A percentile compares a stretch with the other conserved stretches of the same genome.
Evolutionary conservation across 768 basidiomycete genomes (phyloP).

Genomic region (Lentinus brumalis): DNA sequence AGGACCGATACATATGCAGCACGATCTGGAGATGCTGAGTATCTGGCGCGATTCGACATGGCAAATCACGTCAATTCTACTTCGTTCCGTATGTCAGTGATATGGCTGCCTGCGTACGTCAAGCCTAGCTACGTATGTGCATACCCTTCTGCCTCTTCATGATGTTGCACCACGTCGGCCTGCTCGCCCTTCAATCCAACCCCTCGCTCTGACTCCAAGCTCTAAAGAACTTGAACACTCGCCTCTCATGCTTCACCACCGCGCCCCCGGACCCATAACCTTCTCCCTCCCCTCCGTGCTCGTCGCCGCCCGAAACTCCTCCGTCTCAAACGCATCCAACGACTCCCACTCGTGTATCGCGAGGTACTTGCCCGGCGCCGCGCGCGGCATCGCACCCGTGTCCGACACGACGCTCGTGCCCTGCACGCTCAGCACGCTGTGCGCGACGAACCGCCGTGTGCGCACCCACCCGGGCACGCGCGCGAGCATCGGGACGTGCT

Average conservation of each 20-base stretch:
- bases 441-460: constrained; percentile 42
- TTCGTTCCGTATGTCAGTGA: no score
- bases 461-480: constrained; percentile 44
- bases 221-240: constrained; percentile 26
- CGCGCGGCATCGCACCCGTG: constrained; percentile 9
- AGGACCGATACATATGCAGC: no score
- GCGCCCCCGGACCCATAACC: constrained; percentile 37
- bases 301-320: constrained; percentile 26
- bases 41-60: no score
- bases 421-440: constrained; percentile 14
- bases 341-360: background rate
- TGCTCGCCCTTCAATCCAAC: no score
- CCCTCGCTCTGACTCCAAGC: background rate
- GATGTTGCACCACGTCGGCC: no score
- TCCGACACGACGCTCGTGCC: constrained; percentile 11
- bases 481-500: constrained; percentile 37
- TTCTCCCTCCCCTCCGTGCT: constrained; percentile 43
- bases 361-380: background rate
- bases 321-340: constrained; percentile 30
- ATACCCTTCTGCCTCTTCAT: no score
- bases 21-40: no score
- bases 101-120: no score
- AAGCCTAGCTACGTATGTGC: no score
- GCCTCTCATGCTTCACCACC: constrained; percentile 37
- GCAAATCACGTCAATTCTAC: no score